Evolutionary conservation across 2,329 filamentous ascomycete species (phyloP), one percentile per base, ranked within the genome.

Genomic region (Magnaporthiopsis incrustans): DNA sequence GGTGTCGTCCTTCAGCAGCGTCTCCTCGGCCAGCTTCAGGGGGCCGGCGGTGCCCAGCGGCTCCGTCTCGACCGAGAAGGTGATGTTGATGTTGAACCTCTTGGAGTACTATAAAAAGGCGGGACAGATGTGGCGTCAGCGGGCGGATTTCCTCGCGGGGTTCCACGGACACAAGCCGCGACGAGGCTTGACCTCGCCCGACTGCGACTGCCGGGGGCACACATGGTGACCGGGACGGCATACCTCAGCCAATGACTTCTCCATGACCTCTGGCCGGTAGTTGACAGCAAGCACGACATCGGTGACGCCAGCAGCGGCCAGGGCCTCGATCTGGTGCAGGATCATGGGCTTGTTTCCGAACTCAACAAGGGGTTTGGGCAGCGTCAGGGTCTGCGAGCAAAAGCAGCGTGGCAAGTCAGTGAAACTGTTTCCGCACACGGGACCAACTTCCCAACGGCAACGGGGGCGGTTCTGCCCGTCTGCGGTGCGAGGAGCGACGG

Each of bases 321-420:
- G 85, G 69, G 92, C 92, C 81, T 97, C 92, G 72, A 99, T 91
- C 81, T 99, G 94, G 80, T 98, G 94, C 74, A 96, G 85, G 78
- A 99, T 98, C 94, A 99, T 99, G 76, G 93, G 95, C 81, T 95
- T 94, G 85, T 99, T 99, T 75, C 87, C 92, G 75, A 99, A 99
- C 81, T 99, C 94, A 74, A 99, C 95, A 70, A 99, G 85, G 69
- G 95, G 94, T 80, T 98, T 99, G 67, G 94, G 94, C 70, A 97
- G 90, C 62, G 95, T 97, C 75, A 99, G 87, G 72, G 94, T 99
- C 92, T 96, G 76, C 64, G 61, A 61, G 67, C 68, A 69, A 64
- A 66, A 63, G 67, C 59, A 64, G 27, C 68, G 65, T 67, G 30
- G 30, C 62, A 62, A 61, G 66, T 67, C 58, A 68, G 8, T 25